Base-by-base conservation (phyloP, 768 basidiomycete genomes). In the Leccinum fibrillosum region DNA sequence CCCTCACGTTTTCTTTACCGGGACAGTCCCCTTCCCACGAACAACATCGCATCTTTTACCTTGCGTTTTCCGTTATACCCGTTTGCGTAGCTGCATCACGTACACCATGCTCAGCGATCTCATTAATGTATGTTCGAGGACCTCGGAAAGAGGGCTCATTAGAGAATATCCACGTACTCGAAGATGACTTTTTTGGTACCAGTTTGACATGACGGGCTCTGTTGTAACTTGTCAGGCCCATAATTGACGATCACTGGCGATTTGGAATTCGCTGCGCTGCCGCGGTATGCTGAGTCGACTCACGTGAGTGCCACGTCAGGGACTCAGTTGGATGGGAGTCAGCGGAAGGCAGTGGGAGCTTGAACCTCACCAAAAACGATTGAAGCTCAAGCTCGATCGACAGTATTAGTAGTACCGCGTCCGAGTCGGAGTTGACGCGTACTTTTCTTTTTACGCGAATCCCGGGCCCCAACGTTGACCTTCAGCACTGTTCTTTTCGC, bases 91-190 rank as follows among this genome's bases (percentile, higher is more conserved):
- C 62, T 58, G 60, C 66, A 67, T 57, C 55, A 66, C 68, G 51
- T 70, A 65, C 66, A 58, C 53, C 62, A 58, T 70, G 69, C 60
- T 69, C 55, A 60, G 63, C 52, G 57, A 69, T 69, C 65, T 68
- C 62, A 67, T 57, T 74, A 69, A 74, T 74, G 58, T 72, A 72
- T 60, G 56, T 60, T 57, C 64, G 45, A 56, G 51, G 25, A 42
- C 11, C 52, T 59, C 42, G 19, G 57, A 54, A 56, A 26, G 57
- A 52, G 39, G 37, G 58, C 56, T 55, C 57, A 57, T 57, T 55
- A 54, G 45, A 57, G 52, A 66, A 57, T 66, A 58, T 61, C 57
- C 53, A 50, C 50, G 4, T 49, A 54, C 49, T 34, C 35, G 45
- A 25, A 54, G 42, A 12, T 35, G 6, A 15, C 6, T 35, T 35